phyloP scores from a whole-genome alignment of 768 basidiomycete species.

The Lepiota venenata region DNA sequence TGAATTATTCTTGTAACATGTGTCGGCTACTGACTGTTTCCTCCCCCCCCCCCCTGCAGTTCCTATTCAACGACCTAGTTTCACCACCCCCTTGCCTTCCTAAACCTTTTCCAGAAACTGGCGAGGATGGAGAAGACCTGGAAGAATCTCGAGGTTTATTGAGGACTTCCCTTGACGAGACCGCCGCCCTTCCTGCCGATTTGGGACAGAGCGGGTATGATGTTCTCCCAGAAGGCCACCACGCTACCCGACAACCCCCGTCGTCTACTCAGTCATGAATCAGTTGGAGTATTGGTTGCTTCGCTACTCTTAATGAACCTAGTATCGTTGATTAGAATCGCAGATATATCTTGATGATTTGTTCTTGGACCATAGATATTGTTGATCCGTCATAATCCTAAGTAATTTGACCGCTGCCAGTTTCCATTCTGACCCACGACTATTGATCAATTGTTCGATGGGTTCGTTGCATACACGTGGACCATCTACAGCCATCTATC shows the following conservation, averaged over 20 bases:
- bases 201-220: slow-evolving; percentile 84
- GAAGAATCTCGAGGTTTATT: slow-evolving; percentile 59
- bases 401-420: background rate
- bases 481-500: background rate
- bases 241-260: slow-evolving; percentile 19
- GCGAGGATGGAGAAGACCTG: slow-evolving; percentile 38
- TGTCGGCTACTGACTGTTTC: slow-evolving; percentile 10
- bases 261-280: slow-evolving; percentile 3
- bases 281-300: background rate
- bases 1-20: slow-evolving; percentile 10
- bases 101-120: slow-evolving; percentile 30
- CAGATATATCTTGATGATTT: background rate
- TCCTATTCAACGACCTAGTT: slow-evolving; percentile 89
- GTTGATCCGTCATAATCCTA: slow-evolving; percentile 3
- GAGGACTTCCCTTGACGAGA: slow-evolving; percentile 62
- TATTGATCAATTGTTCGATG: background rate
- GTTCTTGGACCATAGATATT: background rate
- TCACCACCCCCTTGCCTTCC: slow-evolving; percentile 59
- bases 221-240: slow-evolving; percentile 59
- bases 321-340: background rate
- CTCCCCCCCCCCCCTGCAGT: slow-evolving; percentile 37
- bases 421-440: background rate
- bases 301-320: background rate
- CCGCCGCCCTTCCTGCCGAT: slow-evolving; percentile 77
- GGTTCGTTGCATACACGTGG: background rate